These are phyloP conservation scores for Ilyonectria sp. DNA, from an alignment of 2,329 filamentous ascomycete species.

Conservation along the genomic window DNA sequence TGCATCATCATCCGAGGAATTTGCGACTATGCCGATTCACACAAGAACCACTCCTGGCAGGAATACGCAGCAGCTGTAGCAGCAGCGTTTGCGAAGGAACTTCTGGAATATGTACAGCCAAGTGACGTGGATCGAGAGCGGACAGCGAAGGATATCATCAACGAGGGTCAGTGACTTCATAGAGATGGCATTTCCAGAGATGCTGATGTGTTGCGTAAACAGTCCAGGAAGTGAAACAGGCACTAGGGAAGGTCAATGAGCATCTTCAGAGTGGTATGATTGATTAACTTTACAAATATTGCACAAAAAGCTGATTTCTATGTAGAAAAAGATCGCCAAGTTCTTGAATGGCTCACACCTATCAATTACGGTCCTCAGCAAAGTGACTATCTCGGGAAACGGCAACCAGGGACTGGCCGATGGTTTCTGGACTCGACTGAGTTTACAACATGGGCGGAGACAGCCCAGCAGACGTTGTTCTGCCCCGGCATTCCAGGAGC, in stretches of 20 bases:
- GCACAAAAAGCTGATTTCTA: too few species aligned
- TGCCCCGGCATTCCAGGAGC: slow-evolving; percentile 52
- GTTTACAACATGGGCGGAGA: slow-evolving; percentile 50
- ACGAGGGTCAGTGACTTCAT: too few species aligned
- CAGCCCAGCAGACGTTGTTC: slow-evolving; percentile 51
- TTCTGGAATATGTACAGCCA: not conserved
- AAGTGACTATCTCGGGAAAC: slow-evolving; percentile 50
- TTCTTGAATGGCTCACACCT: slow-evolving; percentile 57
- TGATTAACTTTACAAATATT: too few species aligned
- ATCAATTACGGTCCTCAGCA: slow-evolving; percentile 56
- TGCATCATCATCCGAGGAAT: too few species aligned
- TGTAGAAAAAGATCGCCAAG: not conserved
- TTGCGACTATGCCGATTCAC: too few species aligned
- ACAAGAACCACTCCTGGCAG: too few species aligned
- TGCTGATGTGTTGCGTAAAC: too few species aligned
- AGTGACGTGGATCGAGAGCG: not conserved
- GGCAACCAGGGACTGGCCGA: slow-evolving; percentile 56
- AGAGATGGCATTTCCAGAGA: too few species aligned
- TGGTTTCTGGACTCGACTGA: slow-evolving; percentile 58
- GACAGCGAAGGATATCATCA: not conserved
- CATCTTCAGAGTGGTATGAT: too few species aligned
- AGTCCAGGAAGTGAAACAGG: too few species aligned
- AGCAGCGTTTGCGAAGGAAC: not conserved
- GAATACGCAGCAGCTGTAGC: not conserved
- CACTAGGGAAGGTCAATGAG: too few species aligned